phyloP scores from a whole-genome alignment of 768 basidiomycete species.

The Flagelloscypha sp. region DNA sequence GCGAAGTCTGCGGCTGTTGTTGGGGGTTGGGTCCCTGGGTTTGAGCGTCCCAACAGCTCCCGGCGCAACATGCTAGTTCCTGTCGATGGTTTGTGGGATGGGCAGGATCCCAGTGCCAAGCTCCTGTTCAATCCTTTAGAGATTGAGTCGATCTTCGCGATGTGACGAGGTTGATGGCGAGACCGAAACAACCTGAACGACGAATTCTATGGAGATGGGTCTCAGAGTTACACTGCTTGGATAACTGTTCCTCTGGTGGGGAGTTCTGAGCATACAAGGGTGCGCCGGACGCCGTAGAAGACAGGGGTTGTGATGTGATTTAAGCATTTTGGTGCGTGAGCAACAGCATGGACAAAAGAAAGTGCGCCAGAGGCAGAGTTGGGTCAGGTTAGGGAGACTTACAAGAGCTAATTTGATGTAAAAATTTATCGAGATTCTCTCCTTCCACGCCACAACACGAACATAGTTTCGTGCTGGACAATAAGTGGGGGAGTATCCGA shows the following conservation, averaged over 20 bases:
- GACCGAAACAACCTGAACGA: conserved; percentile 92
- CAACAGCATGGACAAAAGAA: conserved; percentile 99
- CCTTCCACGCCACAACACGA: too few relatives aligned
- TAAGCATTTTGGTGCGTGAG: conserved; percentile 99
- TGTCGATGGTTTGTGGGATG: conserved; percentile 87
- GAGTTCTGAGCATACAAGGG: conserved; percentile 96
- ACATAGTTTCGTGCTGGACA: too few relatives aligned
- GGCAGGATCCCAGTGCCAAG: conserved; percentile 96
- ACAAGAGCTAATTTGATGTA: too few relatives aligned
- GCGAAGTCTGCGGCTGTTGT: conserved; percentile 24
- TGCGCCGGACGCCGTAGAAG: conserved; percentile 95
- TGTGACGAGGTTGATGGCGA: conserved; percentile 96
- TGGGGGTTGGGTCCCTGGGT: conserved; percentile 30
- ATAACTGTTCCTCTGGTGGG: conserved; percentile 99
- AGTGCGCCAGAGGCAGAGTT: too few relatives aligned
- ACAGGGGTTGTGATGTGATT: conserved; percentile 97
- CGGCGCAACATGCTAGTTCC: conserved; percentile 88
- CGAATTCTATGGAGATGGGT: conserved; percentile 98
- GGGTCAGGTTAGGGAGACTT: too few relatives aligned
- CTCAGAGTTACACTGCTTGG: conserved; percentile 97
- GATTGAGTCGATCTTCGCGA: conserved; percentile 96
- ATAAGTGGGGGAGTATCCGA: too few relatives aligned
- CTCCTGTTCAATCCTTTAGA: conserved; percentile 98
- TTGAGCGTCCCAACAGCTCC: conserved; percentile 33
- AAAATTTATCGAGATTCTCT: too few relatives aligned